phyloP scores from a whole-genome alignment of 2,329 filamentous ascomycete species.

The Penicillium verrucosum region DNA sequence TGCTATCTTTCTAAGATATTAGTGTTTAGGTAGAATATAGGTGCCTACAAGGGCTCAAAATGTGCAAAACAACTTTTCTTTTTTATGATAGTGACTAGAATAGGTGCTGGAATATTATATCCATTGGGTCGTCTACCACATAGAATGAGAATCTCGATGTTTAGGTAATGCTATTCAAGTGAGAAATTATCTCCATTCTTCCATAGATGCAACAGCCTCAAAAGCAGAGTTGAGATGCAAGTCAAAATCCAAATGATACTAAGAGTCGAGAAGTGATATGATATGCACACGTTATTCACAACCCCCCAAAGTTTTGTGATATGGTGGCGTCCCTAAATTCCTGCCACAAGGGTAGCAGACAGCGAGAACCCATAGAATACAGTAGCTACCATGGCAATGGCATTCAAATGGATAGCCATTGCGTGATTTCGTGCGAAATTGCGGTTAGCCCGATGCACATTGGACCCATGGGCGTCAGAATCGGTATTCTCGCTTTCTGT shows the following conservation, averaged over 20 bases:
- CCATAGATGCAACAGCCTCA: not conserved
- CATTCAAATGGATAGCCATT: slow-evolving; percentile 45
- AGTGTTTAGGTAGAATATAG: too few relatives aligned
- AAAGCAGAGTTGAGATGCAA: not conserved
- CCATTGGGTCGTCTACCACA: not conserved
- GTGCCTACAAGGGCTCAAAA: too few relatives aligned
- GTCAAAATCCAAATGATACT: too few relatives aligned
- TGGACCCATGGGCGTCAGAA: slow-evolving; percentile 1
- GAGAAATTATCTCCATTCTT: not conserved
- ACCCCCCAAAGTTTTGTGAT: not conserved
- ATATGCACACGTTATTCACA: not conserved
- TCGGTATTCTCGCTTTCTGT: slow-evolving; percentile 8
- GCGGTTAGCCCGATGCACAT: slow-evolving; percentile 26
- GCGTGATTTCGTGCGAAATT: slow-evolving; percentile 39
- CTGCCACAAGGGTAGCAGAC: slow-evolving; percentile 11
- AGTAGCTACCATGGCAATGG: slow-evolving; percentile 36
- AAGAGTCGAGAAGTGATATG: not conserved
- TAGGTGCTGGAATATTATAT: not conserved
- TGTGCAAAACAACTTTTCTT: too few relatives aligned
- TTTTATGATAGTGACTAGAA: too few relatives aligned
- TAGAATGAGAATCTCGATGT: not conserved
- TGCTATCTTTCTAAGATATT: too few relatives aligned
- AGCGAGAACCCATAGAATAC: slow-evolving; percentile 30
- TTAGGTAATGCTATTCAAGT: not conserved
- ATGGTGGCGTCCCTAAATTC: not conserved